A percentile compares a stretch with the other conserved stretches of the same genome.
Evolutionary conservation across 2,329 filamentous ascomycete genomes (phyloP).

Genomic region (Verticillium klebahnii): DNA sequence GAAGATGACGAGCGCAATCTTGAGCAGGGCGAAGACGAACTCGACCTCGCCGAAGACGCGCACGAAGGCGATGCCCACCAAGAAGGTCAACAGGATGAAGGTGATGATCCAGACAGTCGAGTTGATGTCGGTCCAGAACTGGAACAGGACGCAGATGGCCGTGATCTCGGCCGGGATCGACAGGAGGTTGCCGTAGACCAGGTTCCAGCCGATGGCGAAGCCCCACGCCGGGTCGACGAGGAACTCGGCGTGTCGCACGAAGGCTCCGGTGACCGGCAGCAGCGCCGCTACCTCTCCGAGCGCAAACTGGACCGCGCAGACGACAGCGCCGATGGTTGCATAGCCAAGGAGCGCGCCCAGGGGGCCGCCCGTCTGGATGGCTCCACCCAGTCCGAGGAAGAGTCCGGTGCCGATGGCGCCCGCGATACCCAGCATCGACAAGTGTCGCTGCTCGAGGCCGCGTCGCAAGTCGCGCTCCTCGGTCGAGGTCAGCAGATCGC

Average conservation of each 20-base stretch:
- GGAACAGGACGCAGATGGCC: slow-evolving; percentile 57
- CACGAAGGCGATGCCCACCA: slow-evolving; percentile 54
- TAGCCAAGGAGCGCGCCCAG: slow-evolving; percentile 47
- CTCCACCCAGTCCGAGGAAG: slow-evolving; percentile 53
- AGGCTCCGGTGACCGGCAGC: slow-evolving; percentile 58
- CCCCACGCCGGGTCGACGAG: slow-evolving; percentile 58
- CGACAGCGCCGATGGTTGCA: slow-evolving; percentile 50
- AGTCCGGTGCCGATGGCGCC: slow-evolving; percentile 58
- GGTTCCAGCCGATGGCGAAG: slow-evolving; percentile 49
- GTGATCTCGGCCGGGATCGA: slow-evolving; percentile 57
- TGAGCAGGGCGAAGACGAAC: slow-evolving; percentile 44
- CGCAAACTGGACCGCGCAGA: slow-evolving; percentile 54
- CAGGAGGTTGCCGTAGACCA: slow-evolving; percentile 50
- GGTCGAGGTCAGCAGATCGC: slow-evolving; percentile 39
- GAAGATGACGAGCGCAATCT: slow-evolving; percentile 43
- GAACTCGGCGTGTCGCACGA: slow-evolving; percentile 56
- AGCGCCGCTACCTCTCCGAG: slow-evolving; percentile 57
- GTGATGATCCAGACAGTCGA: slow-evolving; percentile 45
- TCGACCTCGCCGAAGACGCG: slow-evolving; percentile 58
- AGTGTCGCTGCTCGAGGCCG: slow-evolving; percentile 48
- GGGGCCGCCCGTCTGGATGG: slow-evolving; percentile 46
- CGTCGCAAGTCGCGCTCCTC: slow-evolving; percentile 46
- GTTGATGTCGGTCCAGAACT: slow-evolving; percentile 58
- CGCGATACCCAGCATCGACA: slow-evolving; percentile 59
- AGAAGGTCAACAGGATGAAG: slow-evolving; percentile 48